A percentile compares a stretch with the other conserved stretches of the same genome.
These are phyloP conservation scores for Galerina sulciceps DNA, from an alignment of 768 basidiomycete genomes.

Conservation along the genomic window DNA sequence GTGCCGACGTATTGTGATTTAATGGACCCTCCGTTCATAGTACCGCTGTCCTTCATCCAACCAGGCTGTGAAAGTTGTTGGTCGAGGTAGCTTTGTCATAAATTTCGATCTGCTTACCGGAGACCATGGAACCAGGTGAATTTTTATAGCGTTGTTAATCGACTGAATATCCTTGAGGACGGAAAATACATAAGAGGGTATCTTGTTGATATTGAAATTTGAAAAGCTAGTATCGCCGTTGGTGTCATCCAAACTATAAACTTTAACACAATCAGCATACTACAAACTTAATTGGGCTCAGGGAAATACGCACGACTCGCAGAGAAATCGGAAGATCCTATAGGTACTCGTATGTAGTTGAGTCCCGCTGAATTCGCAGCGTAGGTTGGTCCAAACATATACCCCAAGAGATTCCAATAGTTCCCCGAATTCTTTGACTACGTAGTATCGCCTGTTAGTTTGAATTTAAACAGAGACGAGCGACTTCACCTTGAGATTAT, in stretches of 20 bases:
- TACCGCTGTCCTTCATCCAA: constrained; percentile 76
- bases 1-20: constrained; percentile 47
- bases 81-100: not conserved
- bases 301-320: constrained; percentile 42
- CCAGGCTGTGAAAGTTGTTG: constrained; percentile 51
- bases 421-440: constrained; percentile 55
- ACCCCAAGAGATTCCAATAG: constrained; percentile 62
- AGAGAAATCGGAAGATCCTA: constrained; percentile 80
- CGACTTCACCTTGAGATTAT: constrained; percentile 61
- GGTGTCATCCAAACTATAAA: constrained; percentile 70
- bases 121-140: constrained; percentile 61
- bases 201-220: constrained; percentile 57
- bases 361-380: constrained; percentile 67
- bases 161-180: constrained; percentile 66
- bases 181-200: constrained; percentile 67
- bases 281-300: not conserved
- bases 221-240: constrained; percentile 61
- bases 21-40: constrained; percentile 71
- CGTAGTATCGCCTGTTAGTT: not conserved
- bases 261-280: constrained; percentile 29
- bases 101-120: constrained; percentile 48
- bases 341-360: constrained; percentile 68
- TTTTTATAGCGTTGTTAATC: constrained; percentile 47
- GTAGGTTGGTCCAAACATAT: constrained; percentile 67
- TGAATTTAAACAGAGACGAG: not conserved